A percentile compares a stretch with the other conserved stretches of the same genome.
phyloP scores from a whole-genome alignment of 2,329 filamentous ascomycete species.

The Exophiala sideris region DNA sequence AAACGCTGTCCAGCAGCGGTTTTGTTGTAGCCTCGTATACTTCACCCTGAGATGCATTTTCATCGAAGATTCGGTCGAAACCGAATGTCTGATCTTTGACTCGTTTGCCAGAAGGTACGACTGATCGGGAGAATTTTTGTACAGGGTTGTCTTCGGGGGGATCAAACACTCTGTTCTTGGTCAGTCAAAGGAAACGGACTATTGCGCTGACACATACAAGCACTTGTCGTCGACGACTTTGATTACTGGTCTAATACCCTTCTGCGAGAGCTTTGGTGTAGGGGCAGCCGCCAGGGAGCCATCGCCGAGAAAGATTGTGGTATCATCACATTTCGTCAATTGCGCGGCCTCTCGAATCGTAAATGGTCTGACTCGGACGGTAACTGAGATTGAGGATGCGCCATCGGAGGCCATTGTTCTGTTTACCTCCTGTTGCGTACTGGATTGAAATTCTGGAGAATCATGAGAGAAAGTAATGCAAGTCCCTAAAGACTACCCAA shows the following conservation, averaged over 20 bases:
- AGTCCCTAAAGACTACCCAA: background rate
- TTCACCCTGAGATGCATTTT: slow-evolving; percentile 85
- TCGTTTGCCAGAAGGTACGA: slow-evolving; percentile 79
- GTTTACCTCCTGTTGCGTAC: background rate
- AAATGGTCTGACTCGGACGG: slow-evolving; percentile 63
- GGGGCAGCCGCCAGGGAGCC: slow-evolving; percentile 87
- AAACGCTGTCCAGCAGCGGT: slow-evolving; percentile 83
- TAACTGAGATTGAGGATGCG: slow-evolving; percentile 50
- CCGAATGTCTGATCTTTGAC: slow-evolving; percentile 97
- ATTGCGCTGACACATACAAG: slow-evolving; percentile 61
- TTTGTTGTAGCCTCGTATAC: slow-evolving; percentile 93
- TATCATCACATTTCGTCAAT: slow-evolving; percentile 71
- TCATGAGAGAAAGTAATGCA: slow-evolving; percentile 8
- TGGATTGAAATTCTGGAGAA: slow-evolving; percentile 1
- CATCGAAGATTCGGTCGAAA: slow-evolving; percentile 95
- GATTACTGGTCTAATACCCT: slow-evolving; percentile 85
- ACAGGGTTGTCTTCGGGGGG: slow-evolving; percentile 93
- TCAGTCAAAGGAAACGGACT: background rate
- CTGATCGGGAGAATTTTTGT: slow-evolving; percentile 77
- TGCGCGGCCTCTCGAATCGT: slow-evolving; percentile 93
- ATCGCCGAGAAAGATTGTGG: slow-evolving; percentile 90
- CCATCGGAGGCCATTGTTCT: slow-evolving; percentile 42
- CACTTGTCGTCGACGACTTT: slow-evolving; percentile 96
- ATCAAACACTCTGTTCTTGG: slow-evolving; percentile 76
- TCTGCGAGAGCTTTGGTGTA: slow-evolving; percentile 76